These are phyloP conservation scores for Solanum neorickii DNA, from an alignment of 257 asterid species.

Conservation along the genomic window DNA sequence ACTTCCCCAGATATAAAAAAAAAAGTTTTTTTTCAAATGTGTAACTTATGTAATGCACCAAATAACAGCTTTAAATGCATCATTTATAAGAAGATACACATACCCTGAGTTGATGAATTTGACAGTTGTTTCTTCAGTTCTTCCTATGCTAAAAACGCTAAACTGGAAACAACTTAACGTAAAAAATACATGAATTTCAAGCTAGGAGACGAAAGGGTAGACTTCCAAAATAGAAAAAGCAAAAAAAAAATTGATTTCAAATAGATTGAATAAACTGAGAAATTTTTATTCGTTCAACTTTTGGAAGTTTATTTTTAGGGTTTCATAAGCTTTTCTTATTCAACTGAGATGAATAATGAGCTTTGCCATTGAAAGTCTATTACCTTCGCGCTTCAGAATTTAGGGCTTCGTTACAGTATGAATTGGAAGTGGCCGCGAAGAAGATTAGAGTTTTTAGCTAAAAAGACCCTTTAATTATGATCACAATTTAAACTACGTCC, in stretches of 20 bases:
- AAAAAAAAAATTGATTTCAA: background rate
- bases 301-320: background rate
- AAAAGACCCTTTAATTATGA: background rate
- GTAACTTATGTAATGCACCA: background rate
- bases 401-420: background rate
- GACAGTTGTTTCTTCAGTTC: background rate
- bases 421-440: background rate
- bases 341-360: background rate
- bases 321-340: background rate
- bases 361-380: background rate
- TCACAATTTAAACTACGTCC: background rate
- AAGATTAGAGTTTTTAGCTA: background rate
- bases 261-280: background rate
- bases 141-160: background rate
- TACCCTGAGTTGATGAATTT: background rate
- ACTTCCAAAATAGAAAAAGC: background rate
- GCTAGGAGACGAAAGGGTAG: background rate
- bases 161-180: background rate
- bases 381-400: background rate
- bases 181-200: background rate
- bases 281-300: background rate
- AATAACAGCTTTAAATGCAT: background rate
- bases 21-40: background rate
- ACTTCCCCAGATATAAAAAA: background rate
- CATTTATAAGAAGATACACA: background rate